Evolutionary conservation across 2,329 filamentous ascomycete genomes (phyloP).

Genomic region (Neoscytalidium dimidiatum): DNA sequence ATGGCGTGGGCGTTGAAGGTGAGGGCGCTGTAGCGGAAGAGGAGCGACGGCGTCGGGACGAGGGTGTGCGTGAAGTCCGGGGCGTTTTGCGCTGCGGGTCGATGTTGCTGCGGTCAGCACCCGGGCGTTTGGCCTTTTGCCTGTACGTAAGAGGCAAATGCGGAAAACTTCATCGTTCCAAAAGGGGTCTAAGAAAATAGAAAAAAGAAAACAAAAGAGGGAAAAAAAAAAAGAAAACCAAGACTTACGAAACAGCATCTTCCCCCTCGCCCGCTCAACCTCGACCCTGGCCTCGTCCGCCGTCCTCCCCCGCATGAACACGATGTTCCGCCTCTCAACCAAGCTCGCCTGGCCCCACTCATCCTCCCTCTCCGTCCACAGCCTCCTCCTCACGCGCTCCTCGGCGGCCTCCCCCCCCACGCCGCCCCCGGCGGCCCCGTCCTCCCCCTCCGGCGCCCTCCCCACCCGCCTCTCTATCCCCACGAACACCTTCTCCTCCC

Average conservation of each 20-base stretch:
- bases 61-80: constrained; percentile 62
- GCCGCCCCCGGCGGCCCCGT: constrained; percentile 31
- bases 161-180: too few species aligned
- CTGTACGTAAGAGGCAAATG: too few species aligned
- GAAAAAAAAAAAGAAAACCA: background rate
- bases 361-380: constrained; percentile 48
- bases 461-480: constrained; percentile 58
- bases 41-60: constrained; percentile 66
- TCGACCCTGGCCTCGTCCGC: constrained; percentile 37
- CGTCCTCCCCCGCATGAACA: constrained; percentile 61
- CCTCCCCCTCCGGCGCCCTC: constrained; percentile 22
- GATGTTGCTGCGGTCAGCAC: background rate
- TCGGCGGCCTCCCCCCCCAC: constrained; percentile 30
- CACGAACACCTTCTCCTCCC: constrained; percentile 61
- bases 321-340: constrained; percentile 62
- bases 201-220: background rate
- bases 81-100: constrained; percentile 46
- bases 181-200: too few species aligned
- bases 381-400: constrained; percentile 31
- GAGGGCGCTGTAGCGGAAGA: constrained; percentile 76
- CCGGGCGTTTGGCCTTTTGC: too few species aligned
- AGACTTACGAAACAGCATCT: constrained; percentile 42
- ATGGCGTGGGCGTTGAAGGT: constrained; percentile 92
- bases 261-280: constrained; percentile 30
- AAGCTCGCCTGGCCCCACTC: constrained; percentile 47